Conservation (phyloP, 345 rosid species). For the Camelina sativa region DNA sequence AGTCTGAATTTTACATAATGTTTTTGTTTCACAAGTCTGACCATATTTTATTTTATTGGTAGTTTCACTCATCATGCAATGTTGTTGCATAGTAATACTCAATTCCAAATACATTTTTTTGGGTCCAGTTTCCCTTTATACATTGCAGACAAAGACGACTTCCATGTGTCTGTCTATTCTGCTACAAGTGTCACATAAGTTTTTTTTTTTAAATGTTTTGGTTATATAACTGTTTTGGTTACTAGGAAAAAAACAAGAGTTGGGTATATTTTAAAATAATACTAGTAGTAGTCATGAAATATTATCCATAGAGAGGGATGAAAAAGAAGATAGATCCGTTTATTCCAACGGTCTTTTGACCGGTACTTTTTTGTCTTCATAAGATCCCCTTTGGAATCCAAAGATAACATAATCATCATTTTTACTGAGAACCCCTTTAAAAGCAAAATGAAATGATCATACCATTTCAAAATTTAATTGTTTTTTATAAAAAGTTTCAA, state of each 20-base stretch:
- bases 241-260: not conserved
- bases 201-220: no score
- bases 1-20: not conserved
- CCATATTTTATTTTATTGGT: not conserved
- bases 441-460: slow-evolving; percentile 30
- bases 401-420: slow-evolving; percentile 39
- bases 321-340: slow-evolving; percentile 28
- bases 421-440: slow-evolving; percentile 18
- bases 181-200: not conserved
- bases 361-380: slow-evolving; percentile 42
- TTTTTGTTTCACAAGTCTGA: not conserved
- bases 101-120: not conserved
- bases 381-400: slow-evolving; percentile 50
- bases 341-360: slow-evolving; percentile 46
- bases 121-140: not conserved
- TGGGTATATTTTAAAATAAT: slow-evolving; percentile 1
- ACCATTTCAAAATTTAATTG: not conserved
- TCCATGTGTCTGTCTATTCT: slow-evolving; percentile 2
- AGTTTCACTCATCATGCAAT: not conserved
- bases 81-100: not conserved
- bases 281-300: slow-evolving; percentile 7
- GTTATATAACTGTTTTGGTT: not conserved
- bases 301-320: slow-evolving; percentile 10
- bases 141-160: not conserved
- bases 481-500: not conserved